Evolutionary conservation across 371 early-diverging fungal species (phyloP), one percentile per base, ranked within the genome.

Genomic region (Sporodiniella umbellata): DNA sequence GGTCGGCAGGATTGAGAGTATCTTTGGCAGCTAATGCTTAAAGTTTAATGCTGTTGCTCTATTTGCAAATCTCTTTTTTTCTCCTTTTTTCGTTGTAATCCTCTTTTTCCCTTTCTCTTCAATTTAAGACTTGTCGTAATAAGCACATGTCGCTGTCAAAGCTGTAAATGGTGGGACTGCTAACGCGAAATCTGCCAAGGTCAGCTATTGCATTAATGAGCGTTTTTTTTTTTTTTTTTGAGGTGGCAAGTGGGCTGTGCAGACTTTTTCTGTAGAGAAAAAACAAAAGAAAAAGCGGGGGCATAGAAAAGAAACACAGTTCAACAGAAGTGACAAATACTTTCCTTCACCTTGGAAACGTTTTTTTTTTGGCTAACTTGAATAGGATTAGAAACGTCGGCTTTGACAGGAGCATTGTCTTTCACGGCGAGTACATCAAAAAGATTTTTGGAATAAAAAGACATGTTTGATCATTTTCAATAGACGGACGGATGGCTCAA

Each of bases 21-120:
- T 72, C 72, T 37, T 53, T 48, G 35, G 71, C 64, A 62, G 66
- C 70, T 42, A 73, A 71, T 44, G 69, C 73, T 55, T 73, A 66
- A 44, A 70, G 56, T 25, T 62, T 58, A 22, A 64, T 71, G 51
- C 72, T 48, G 53, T 87, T 78, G 53, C 93, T 92, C 90, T 89
- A 90, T 33, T 82, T 84, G 58, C 82, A 78, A 57, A 82, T 84
- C 55, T 85, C 85, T 83, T 92, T 92, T 84, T 94, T 94, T n/a
- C n/a, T n/a, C n/a, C n/a, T n/a, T n/a, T n/a, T n/a, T n/a, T n/a
- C n/a, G n/a, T n/a, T n/a, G n/a, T 28, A 28, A 28, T 10, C 10
- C 30, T 28, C 30, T 28, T 28, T 28, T n/a, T n/a, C n/a, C n/a
- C n/a, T n/a, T n/a, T n/a, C n/a, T n/a, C n/a, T n/a, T n/a, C n/a